Evolutionary conservation across 148 eudicot species (phyloP).

Genomic region (Spergularia bocconei): DNA sequence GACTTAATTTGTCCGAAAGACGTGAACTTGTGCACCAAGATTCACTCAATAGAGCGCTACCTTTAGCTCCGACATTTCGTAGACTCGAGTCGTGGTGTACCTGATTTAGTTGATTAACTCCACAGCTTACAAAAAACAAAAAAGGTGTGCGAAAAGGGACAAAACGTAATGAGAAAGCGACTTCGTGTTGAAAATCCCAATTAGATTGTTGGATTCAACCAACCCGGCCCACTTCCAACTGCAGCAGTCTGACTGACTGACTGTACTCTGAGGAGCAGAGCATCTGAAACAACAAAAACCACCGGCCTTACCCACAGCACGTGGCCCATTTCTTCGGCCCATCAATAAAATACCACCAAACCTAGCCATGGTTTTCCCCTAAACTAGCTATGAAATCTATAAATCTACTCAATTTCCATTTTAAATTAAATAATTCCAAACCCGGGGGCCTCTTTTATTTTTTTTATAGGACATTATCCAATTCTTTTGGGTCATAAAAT

Average conservation of each 20-base stretch:
- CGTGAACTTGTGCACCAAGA: no score
- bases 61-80: no score
- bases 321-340: slow-evolving; percentile 9
- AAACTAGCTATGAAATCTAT: slow-evolving; percentile 14
- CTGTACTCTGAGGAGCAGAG: neutral
- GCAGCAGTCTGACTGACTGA: neutral
- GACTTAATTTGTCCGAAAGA: no score
- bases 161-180: no score
- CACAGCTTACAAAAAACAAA: no score
- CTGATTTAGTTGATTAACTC: no score
- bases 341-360: neutral
- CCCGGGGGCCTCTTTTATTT: slow-evolving; percentile 18
- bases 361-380: slow-evolving; percentile 27
- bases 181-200: no score
- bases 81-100: no score
- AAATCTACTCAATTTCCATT: neutral
- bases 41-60: no score
- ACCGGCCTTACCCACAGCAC: slow-evolving; percentile 32
- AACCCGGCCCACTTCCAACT: neutral
- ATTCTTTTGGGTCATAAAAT: neutral
- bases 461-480: neutral
- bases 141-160: no score
- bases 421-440: slow-evolving; percentile 9
- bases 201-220: no score
- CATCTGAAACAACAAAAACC: slow-evolving; percentile 16